phyloP scores from a whole-genome alignment of 31 red algal species.

The Endocladia muricata region DNA sequence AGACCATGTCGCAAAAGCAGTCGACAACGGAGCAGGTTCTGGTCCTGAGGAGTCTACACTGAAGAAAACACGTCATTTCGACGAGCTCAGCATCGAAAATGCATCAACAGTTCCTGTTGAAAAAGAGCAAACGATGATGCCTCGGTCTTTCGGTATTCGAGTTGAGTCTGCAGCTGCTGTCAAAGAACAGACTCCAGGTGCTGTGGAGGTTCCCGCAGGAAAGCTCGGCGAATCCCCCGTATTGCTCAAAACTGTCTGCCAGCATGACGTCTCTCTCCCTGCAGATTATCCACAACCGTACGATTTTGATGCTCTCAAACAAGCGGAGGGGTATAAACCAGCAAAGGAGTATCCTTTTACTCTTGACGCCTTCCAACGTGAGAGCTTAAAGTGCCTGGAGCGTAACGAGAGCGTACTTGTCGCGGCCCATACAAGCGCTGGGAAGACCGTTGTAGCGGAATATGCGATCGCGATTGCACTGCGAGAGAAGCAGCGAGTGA shows the following conservation, averaged over 20 bases:
- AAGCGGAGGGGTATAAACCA: slow-evolving; percentile 41
- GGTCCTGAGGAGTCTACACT: no score
- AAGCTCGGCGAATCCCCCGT: slow-evolving; percentile 64
- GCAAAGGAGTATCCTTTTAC: slow-evolving; percentile 94
- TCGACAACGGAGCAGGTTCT: no score
- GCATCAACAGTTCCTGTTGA: no score
- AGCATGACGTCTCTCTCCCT: slow-evolving; percentile 82
- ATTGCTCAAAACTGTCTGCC: slow-evolving; percentile 66
- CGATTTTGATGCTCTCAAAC: slow-evolving; percentile 29
- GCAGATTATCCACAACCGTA: slow-evolving; percentile 49
- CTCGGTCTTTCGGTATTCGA: slow-evolving; percentile 68
- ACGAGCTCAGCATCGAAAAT: no score
- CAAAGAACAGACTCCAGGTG: not conserved
- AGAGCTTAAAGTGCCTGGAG: slow-evolving; percentile 93
- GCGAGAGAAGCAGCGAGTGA: slow-evolving; percentile 92
- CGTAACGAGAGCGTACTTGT: slow-evolving; percentile 96
- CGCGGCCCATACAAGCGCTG: slow-evolving; percentile 96
- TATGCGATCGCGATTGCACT: slow-evolving; percentile 96
- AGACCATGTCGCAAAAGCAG: no score
- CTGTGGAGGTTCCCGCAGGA: slow-evolving; percentile 2
- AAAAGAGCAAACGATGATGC: slow-evolving; percentile 18
- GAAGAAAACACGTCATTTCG: no score
- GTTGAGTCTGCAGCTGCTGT: slow-evolving; percentile 27
- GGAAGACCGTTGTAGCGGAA: slow-evolving; percentile 98
- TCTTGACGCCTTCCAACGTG: slow-evolving; percentile 93